Evolutionary conservation across 148 eudicot genomes (phyloP).

Genomic region (Rhododendron vialii): DNA sequence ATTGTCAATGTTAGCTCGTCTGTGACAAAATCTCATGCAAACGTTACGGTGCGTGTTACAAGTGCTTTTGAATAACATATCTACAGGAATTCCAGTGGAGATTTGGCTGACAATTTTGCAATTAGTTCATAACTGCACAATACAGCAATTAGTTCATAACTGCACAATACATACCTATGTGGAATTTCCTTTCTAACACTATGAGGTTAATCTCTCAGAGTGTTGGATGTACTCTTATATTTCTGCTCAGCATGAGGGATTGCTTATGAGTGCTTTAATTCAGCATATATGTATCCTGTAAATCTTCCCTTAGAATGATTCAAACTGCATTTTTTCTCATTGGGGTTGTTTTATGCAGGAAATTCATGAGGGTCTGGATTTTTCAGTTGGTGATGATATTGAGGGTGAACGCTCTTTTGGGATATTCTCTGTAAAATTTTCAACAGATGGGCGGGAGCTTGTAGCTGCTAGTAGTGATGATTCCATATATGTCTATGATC

Average conservation of each 20-base stretch:
- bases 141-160: not conserved
- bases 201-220: not conserved
- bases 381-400: slow-evolving; percentile 41
- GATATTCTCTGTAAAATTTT: slow-evolving; percentile 79
- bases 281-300: not conserved
- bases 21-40: slow-evolving; percentile 68
- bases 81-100: not conserved
- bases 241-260: not conserved
- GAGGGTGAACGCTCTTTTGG: slow-evolving; percentile 56
- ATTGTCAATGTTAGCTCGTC: slow-evolving; percentile 68
- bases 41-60: slow-evolving; percentile 57
- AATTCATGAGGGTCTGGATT: slow-evolving; percentile 82
- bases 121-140: not conserved
- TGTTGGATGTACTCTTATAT: not conserved
- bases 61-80: not conserved
- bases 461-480: slow-evolving; percentile 76
- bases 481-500: slow-evolving; percentile 79
- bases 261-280: not conserved
- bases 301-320: not conserved
- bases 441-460: slow-evolving; percentile 83
- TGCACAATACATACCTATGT: not conserved
- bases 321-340: not conserved
- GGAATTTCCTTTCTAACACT: not conserved
- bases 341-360: slow-evolving; percentile 46
- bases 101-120: not conserved